Base-by-base conservation (phyloP, 176 grass and related monocot genomes). In the Oryza punctata region DNA sequence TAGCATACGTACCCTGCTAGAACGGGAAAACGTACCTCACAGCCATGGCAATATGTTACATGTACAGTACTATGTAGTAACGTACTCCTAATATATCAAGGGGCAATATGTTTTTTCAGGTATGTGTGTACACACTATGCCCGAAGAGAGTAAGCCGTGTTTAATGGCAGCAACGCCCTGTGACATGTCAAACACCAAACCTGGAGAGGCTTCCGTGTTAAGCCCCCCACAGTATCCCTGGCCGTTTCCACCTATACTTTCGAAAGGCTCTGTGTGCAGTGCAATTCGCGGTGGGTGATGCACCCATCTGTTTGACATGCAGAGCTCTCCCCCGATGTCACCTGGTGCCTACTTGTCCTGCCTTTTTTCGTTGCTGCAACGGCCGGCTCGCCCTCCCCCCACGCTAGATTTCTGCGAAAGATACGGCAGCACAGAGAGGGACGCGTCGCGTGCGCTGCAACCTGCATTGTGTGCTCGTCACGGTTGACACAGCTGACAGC, bases 281-380 rank as follows among this genome's bases (percentile, higher is more conserved):
- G 10, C 14, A 6, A 46, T 65, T 19, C 63, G 40, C 63, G 63
- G 63, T 27, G 59, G 38, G 19, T 45, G 32, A 29, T 46, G 21
- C 65, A 5, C 65, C 52, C 86, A 78, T 66, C 86, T 78, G 80
- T 70, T 43, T 41, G 73, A 23, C 86, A 72, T 77, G 80, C 73
- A 46, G 47, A 41, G 35, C 68, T 29, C 45, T 23, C 13, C 33
- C 47, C 7, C 38, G 46, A 45, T 59, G 72, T 49, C 40, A 11
- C 30, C 0, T 32, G 10, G 0, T 40, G 32, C 24, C 76, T 47
- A 63, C 47, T 46, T 59, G 75, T 60, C 47, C 38, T 19, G 3
- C 61, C 37, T 69, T 76, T 87, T 63, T 52, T 61, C 57, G 57
- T 61, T 61, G n/a, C 24, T 18, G 68, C 33, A 85, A 89, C 83